A percentile compares a stretch with the other conserved stretches of the same genome.
These are phyloP conservation scores for Paecilomyces dactylethromorphus DNA, from an alignment of 2,329 filamentous ascomycete genomes.

Conservation along the genomic window DNA sequence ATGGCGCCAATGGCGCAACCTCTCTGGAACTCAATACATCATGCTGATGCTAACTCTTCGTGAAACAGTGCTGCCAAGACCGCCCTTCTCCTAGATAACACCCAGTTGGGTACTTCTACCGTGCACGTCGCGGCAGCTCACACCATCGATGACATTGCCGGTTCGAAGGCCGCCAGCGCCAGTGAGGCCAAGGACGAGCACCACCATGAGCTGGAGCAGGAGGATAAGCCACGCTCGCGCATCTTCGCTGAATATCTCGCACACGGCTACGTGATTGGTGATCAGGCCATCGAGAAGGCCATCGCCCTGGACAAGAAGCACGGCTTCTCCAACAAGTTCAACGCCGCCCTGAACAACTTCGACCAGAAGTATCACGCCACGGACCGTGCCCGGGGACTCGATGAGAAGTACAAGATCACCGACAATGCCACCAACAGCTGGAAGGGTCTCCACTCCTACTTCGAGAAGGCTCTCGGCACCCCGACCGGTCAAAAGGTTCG, in stretches of 20 bases:
- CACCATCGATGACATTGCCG: slow-evolving; percentile 57
- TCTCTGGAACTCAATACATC: background rate
- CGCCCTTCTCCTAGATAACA: slow-evolving; percentile 93
- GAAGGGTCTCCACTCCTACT: slow-evolving; percentile 75
- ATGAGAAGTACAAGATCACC: slow-evolving; percentile 76
- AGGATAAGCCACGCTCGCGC: slow-evolving; percentile 91
- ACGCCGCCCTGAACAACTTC: slow-evolving; percentile 65
- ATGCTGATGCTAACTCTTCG: background rate
- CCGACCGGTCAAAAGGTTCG: slow-evolving; percentile 84
- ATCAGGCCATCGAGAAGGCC: slow-evolving; percentile 70
- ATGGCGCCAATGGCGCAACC: background rate
- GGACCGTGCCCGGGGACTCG: slow-evolving; percentile 76
- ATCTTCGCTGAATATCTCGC: slow-evolving; percentile 96
- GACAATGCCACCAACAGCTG: slow-evolving; percentile 62
- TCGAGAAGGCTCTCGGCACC: slow-evolving; percentile 83
- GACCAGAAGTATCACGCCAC: slow-evolving; percentile 82
- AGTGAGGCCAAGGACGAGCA: slow-evolving; percentile 49
- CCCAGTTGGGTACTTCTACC: slow-evolving; percentile 69
- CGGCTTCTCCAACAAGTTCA: slow-evolving; percentile 75
- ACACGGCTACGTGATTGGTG: slow-evolving; percentile 81
- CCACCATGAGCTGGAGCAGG: slow-evolving; percentile 71
- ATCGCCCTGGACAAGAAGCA: slow-evolving; percentile 87
- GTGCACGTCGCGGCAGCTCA: slow-evolving; percentile 73
- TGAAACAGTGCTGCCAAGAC: slow-evolving; percentile 73
- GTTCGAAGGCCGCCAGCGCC: slow-evolving; percentile 52